These are phyloP conservation scores for Polytrichum commune DNA, from an alignment of 225 moss, liverwort and hornwort genomes.

Conservation along the genomic window DNA sequence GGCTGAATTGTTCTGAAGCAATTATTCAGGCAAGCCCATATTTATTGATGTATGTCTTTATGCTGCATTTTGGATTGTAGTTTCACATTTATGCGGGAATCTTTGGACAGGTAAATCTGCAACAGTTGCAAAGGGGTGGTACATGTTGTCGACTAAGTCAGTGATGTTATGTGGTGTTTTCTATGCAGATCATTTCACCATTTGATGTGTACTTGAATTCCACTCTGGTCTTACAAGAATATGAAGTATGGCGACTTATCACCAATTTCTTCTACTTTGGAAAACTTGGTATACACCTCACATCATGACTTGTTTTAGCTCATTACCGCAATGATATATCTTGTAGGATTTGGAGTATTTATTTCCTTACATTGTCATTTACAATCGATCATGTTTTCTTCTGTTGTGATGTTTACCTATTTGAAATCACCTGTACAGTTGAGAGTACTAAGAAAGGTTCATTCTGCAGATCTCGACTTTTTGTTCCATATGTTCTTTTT, in stretches of 20 bases:
- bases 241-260: constrained; percentile 92
- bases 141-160: too few species aligned
- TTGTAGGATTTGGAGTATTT: not conserved
- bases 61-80: too few species aligned
- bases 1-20: too few species aligned
- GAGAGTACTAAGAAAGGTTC: constrained; percentile 6
- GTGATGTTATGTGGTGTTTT: constrained; percentile 8
- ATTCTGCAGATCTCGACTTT: constrained; percentile 84
- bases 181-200: constrained; percentile 54
- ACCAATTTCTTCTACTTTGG: constrained; percentile 99
- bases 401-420: too few species aligned
- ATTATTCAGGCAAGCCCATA: too few species aligned
- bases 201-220: constrained; percentile 92
- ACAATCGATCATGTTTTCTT: too few species aligned
- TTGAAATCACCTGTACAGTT: too few species aligned
- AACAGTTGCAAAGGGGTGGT: too few species aligned
- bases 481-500: constrained; percentile 99
- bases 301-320: not conserved
- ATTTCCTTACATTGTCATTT: too few species aligned
- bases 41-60: too few species aligned
- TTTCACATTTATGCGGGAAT: too few species aligned
- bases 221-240: constrained; percentile 64
- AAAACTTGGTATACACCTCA: constrained; percentile 67
- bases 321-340: not conserved
- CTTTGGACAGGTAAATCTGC: too few species aligned